phyloP scores from a whole-genome alignment of 2,329 filamentous ascomycete species.

The Madurella fahalii region DNA sequence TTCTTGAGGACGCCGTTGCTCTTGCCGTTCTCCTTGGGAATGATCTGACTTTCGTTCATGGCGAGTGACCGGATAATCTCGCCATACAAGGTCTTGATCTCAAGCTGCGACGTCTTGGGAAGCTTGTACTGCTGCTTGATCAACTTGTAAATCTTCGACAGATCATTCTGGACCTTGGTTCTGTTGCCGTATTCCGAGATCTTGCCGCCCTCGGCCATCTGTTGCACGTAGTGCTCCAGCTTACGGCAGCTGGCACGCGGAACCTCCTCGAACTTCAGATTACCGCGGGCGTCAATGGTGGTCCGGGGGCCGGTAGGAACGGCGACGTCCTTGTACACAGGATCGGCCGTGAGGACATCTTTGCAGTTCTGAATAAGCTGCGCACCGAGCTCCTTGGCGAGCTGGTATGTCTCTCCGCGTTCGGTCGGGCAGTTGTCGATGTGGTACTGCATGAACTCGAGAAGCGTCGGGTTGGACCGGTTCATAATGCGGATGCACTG shows the following conservation, averaged over 20 bases:
- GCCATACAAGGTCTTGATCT: conserved; percentile 92
- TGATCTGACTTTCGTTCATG: conserved; percentile 98
- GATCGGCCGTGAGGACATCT: conserved; percentile 77
- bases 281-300: conserved; percentile 86
- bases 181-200: conserved; percentile 98
- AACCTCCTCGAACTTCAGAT: conserved; percentile 86
- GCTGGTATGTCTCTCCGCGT: conserved; percentile 92
- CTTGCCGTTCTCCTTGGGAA: conserved; percentile 80
- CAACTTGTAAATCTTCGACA: conserved; percentile 93
- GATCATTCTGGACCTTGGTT: conserved; percentile 94
- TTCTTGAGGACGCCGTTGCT: conserved; percentile 47
- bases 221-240: conserved; percentile 95
- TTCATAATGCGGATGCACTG: conserved; percentile 99
- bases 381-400: conserved; percentile 91
- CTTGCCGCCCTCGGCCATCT: conserved; percentile 98
- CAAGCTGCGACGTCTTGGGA: conserved; percentile 90
- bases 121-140: conserved; percentile 98
- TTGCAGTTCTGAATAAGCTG: conserved; percentile 97
- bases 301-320: conserved; percentile 89
- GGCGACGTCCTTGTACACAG: conserved; percentile 93
- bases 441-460: conserved; percentile 99
- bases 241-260: conserved; percentile 88
- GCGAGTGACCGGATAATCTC: conserved; percentile 90
- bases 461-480: conserved; percentile 87
- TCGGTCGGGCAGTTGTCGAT: conserved; percentile 98